Evolutionary conservation across 176 grass and related monocot genomes (phyloP), one percentile per base, ranked within the genome.

Genomic region (Ensete glaucum): DNA sequence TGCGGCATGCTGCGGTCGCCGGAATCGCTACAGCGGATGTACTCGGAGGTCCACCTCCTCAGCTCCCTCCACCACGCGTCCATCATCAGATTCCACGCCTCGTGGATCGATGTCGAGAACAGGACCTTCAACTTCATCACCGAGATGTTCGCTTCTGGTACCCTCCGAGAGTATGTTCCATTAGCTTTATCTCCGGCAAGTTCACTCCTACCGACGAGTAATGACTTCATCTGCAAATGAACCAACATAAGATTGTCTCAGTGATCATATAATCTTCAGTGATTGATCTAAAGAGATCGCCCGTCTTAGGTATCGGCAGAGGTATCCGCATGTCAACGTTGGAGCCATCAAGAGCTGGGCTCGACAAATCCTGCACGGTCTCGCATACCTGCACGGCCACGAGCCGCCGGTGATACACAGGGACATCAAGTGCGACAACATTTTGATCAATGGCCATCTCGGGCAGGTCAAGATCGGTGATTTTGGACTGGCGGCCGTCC

Each of bases 141-240:
- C 1, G 95, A 99, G 84, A 87, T 99, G 90, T 94, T 99, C 82
- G 91, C 95, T 78, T 94, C 95, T 19, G 90, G 95, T 64, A 94
- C 95, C 12, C 90, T 99, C 9, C 86, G 90, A 23, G 79, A 88
- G 69, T 99, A 85, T 52, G 86, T 69, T 24, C 79, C 76, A 22
- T 8, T 22, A 50, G 11, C 57, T 17, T 17, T 21, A 67, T 9
- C 15, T 55, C 23, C 2, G 67, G 21, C 9, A 9, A 2, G 17
- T 20, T 69, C 2, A 13, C 19, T 10, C 48, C 24, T 25, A 25
- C 24, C 1, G 24, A 25, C 24, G 24, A 25, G 24, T 25, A 25
- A 25, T 25, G 24, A 1, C 24, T 25, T 25, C 24, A 1, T 25
- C 24, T 25, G 24, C 24, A 1, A 25, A 1, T 25, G 27, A 29